Conservation (phyloP, 2,329 filamentous ascomycete species). For the Aspergillus alliaceus region DNA sequence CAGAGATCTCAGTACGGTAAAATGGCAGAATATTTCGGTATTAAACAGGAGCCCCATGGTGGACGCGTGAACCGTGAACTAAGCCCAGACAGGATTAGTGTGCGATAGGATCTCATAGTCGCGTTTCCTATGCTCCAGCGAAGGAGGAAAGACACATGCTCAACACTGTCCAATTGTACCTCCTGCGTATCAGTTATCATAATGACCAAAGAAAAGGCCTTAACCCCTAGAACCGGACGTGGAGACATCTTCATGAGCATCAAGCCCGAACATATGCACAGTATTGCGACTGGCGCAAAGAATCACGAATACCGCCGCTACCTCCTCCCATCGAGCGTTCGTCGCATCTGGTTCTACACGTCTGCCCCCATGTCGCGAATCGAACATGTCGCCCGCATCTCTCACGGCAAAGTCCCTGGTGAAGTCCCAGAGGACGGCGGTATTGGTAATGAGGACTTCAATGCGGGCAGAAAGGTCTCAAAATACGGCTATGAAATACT, state of each 20-base stretch:
- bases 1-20: too few species aligned
- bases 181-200: background rate
- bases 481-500: slow-evolving; percentile 55
- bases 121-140: too few species aligned
- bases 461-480: slow-evolving; percentile 37
- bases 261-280: slow-evolving; percentile 45
- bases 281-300: slow-evolving; percentile 28
- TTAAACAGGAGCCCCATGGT: too few species aligned
- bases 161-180: too few species aligned
- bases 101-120: too few species aligned
- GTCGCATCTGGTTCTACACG: slow-evolving; percentile 64
- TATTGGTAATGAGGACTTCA: slow-evolving; percentile 55
- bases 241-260: slow-evolving; percentile 43
- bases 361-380: slow-evolving; percentile 50
- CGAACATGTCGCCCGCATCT: slow-evolving; percentile 60
- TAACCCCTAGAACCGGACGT: background rate
- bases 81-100: too few species aligned
- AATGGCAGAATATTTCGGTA: too few species aligned
- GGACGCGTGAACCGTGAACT: too few species aligned
- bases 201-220: background rate
- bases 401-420: slow-evolving; percentile 48
- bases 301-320: slow-evolving; percentile 59
- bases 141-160: too few species aligned
- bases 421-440: slow-evolving; percentile 49
- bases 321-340: slow-evolving; percentile 52